Evolutionary conservation across 2,329 filamentous ascomycete species (phyloP).

Genomic region (Botrytis byssoidea): DNA sequence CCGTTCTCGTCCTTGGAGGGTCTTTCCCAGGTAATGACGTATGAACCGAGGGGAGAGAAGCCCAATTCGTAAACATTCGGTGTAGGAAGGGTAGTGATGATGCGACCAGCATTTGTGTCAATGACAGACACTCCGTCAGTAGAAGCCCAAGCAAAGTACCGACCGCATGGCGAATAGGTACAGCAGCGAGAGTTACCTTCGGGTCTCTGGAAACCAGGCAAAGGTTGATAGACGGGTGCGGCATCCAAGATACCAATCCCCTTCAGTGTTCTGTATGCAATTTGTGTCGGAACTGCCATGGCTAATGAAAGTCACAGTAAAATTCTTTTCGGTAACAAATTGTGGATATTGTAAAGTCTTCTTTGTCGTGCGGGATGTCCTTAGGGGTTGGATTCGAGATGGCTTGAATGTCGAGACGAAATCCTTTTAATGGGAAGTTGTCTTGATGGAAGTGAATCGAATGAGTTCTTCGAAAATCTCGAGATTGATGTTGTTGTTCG

Average conservation of each 20-base stretch:
- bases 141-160: constrained; percentile 93
- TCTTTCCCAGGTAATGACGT: constrained; percentile 95
- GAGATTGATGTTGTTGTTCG: constrained; percentile 11
- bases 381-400: constrained; percentile 22
- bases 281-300: constrained; percentile 92
- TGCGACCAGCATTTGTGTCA: constrained; percentile 73
- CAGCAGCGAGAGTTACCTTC: constrained; percentile 94
- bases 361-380: constrained; percentile 25
- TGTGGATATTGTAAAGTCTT: constrained; percentile 26
- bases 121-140: constrained; percentile 82
- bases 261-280: constrained; percentile 97
- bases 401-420: constrained; percentile 18
- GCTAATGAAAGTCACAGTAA: constrained; percentile 79
- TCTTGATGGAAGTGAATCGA: constrained; percentile 17
- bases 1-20: constrained; percentile 89
- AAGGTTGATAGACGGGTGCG: constrained; percentile 79
- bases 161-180: constrained; percentile 91
- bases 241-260: constrained; percentile 92
- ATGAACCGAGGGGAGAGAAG: constrained; percentile 90
- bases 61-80: constrained; percentile 89
- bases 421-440: constrained; percentile 9
- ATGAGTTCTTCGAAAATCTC: constrained; percentile 15
- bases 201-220: constrained; percentile 81
- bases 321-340: constrained; percentile 30
- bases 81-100: constrained; percentile 72